phyloP scores from a whole-genome alignment of 768 basidiomycete genomes.

The Tulasnella sp. region DNA sequence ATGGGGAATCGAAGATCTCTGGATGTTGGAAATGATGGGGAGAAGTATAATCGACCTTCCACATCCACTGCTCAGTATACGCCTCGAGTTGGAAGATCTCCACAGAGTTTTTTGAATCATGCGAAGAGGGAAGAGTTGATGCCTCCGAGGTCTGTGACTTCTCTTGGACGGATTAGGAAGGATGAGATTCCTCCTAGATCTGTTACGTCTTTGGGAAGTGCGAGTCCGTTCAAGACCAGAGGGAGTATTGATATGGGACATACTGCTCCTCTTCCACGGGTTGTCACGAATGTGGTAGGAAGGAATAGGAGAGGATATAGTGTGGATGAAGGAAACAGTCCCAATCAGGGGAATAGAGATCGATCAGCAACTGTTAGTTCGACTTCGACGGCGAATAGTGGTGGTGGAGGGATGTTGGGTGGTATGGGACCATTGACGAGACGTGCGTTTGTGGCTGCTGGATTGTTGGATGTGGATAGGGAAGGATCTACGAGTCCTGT shows the following conservation, averaged over 20 bases:
- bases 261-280: not conserved
- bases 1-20: not conserved
- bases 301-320: not conserved
- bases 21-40: conserved; percentile 1
- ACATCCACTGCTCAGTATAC: conserved; percentile 4
- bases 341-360: not conserved
- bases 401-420: not conserved
- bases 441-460: conserved; percentile 13
- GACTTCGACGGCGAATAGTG: not conserved
- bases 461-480: conserved; percentile 2
- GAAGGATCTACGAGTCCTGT: no score
- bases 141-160: conserved; percentile 11
- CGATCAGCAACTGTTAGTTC: not conserved
- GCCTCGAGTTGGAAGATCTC: not conserved
- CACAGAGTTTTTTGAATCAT: not conserved
- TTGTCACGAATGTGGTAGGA: not conserved
- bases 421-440: conserved; percentile 12
- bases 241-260: not conserved
- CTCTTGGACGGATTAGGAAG: not conserved
- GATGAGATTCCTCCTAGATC: not conserved
- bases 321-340: not conserved
- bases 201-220: not conserved
- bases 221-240: not conserved
- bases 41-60: conserved; percentile 1
- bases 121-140: not conserved